phyloP scores from a whole-genome alignment of 2,329 filamentous ascomycete species.

The Aspergillus floridensis region DNA sequence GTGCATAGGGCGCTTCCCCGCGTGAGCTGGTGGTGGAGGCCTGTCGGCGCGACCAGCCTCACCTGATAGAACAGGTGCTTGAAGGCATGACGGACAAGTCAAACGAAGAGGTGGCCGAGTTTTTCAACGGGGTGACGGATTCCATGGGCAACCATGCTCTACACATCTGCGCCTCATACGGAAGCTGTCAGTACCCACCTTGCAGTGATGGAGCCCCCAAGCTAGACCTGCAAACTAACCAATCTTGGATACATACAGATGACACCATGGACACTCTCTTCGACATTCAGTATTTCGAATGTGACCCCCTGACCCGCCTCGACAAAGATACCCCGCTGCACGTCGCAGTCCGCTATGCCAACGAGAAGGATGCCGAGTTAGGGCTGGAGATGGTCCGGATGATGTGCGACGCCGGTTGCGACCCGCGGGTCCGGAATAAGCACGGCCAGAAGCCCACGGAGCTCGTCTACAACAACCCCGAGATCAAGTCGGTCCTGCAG shows the following conservation, averaged over 20 bases:
- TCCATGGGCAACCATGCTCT: constrained; percentile 84
- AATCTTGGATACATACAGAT: constrained; percentile 27
- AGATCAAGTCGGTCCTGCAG: constrained; percentile 42
- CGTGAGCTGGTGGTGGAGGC: constrained; percentile 88
- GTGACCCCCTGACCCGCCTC: constrained; percentile 46
- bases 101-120: constrained; percentile 63
- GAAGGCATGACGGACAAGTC: constrained; percentile 57
- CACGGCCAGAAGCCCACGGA: constrained; percentile 47
- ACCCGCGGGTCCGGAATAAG: constrained; percentile 49
- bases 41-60: constrained; percentile 87
- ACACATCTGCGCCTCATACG: constrained; percentile 81
- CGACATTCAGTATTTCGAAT: constrained; percentile 50
- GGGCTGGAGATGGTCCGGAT: constrained; percentile 48
- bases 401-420: constrained; percentile 50
- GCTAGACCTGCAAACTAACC: background rate
- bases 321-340: constrained; percentile 49
- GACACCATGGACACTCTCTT: constrained; percentile 49
- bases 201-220: background rate
- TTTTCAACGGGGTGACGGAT: constrained; percentile 83
- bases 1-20: constrained; percentile 71
- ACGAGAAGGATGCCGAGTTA: constrained; percentile 45
- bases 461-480: constrained; percentile 44
- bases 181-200: constrained; percentile 67
- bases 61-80: constrained; percentile 75
- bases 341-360: constrained; percentile 45